Evolutionary conservation across 2,329 filamentous ascomycete genomes (phyloP), one percentile per base, ranked within the genome.

Genomic region (Epichloe sylvatica): DNA sequence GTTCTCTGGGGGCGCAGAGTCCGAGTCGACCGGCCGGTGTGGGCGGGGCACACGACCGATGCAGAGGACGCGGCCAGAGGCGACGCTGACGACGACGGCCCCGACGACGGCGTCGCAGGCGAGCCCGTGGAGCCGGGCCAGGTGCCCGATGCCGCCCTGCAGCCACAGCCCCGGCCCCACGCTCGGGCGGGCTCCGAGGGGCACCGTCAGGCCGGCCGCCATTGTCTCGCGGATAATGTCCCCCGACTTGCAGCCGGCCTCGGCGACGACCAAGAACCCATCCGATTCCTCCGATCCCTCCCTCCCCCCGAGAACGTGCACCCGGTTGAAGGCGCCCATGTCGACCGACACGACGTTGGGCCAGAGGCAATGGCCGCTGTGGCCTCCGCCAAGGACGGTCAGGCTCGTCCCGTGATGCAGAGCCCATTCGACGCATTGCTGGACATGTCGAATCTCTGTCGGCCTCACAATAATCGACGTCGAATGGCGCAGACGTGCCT

Each of bases 151-250:
- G 47, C 80, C 79, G 39, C 80, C 80, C 65, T 83, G 78, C 44
- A 84, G 65, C 77, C 77, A 83, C 13, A 79, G 55, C 0, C 80
- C 80, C 0, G 76, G 72, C 3, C 80, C 80, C 25, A 83, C 77
- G 54, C 78, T 82, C 53, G 80, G 80, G 5, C 80, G 75, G 25
- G 76, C 59, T 2, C 80, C 80, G 3, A 83, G 59, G 0, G 80
- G 78, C 2, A 83, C 72, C 49, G 73, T 76, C 48, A 82, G 1
- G 2, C 72, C 75, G 0, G 54, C 65, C 1, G 51, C 34, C 34
- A 47, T 6, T 62, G 74, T 56, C 47, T 68, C 65, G 19, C 57
- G 55, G 54, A 82, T 55, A 52, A 83, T 74, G 45, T 79, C 72
- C 0, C 75, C 75, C 0, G 72, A 70, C 42, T 67, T 80, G 59